Base-by-base conservation (phyloP, 2,329 filamentous ascomycete genomes). In the Berkeleyomyces rouxiae region DNA sequence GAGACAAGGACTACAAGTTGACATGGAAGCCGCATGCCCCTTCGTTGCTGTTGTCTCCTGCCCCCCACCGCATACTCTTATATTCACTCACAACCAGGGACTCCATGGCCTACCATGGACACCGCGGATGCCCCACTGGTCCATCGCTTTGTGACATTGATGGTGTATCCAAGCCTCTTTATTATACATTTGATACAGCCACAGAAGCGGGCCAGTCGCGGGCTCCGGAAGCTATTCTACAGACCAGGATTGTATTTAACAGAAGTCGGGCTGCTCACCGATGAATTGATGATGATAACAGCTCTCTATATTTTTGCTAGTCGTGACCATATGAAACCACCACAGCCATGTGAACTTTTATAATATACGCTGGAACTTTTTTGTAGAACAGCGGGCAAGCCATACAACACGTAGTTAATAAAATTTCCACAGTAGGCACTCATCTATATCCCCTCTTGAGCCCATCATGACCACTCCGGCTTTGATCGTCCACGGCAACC, bases 401-500 rank as follows among this genome's bases (percentile, higher is more conserved):
- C 23, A 23, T 23, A 23, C 23, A 23, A 23, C 23, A 23, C 23
- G 23, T 23, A 23, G 23, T 23, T 23, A 23, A 23, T 23, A 23
- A 23, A 23, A 23, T 23, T 23, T 23, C 23, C 23, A 23, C 23
- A 23, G 23, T 23, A 23, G 23, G 23, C 23, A 23, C 23, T 23
- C n/a, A n/a, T n/a, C n/a, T n/a, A 23, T 23, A 23, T 23, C 23
- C 23, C 23, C 23, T 23, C 2, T 1, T 23, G 23, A 23, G 23
- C 23, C 23, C 23, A 7, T 53, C 31, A 33, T 55, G 31, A 61
- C 65, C 65, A 66, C 10, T 55, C 44, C 2, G 65, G 63, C 47
- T 57, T 63, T 9, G 65, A 66, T 33, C 65, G 59, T 23, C 65
- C 65, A 42, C 58, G 61, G 4, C 47, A 42, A 1, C 65, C 65